Evolutionary conservation across 1,284 basidiomycete species (phyloP).

Genomic region (Peniophora sp.): DNA sequence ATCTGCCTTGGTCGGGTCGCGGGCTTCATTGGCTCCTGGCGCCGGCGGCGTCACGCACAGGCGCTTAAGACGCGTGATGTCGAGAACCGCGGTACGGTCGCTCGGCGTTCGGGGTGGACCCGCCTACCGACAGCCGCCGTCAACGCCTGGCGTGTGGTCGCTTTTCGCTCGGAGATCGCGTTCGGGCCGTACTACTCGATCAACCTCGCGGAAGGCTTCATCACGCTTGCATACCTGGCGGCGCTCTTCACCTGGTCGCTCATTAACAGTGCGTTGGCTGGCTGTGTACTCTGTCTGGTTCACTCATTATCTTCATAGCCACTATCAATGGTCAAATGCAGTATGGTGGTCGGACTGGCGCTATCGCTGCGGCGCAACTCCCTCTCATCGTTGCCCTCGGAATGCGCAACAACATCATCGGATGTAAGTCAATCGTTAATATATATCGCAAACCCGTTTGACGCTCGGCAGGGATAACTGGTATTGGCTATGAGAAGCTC

Average conservation of each 20-base stretch:
- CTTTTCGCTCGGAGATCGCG: slow-evolving; percentile 41
- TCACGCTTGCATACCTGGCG: slow-evolving; percentile 35
- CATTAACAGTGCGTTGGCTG: slow-evolving; percentile 32
- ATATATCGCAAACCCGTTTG: not conserved
- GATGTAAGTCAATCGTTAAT: slow-evolving; percentile 32
- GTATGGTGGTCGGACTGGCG: slow-evolving; percentile 36
- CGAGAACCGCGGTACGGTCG: not conserved
- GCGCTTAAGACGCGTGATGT: slow-evolving; percentile 1
- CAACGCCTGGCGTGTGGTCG: slow-evolving; percentile 38
- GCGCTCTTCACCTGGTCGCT: slow-evolving; percentile 42
- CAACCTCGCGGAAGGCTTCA: slow-evolving; percentile 38
- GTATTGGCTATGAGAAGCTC: slow-evolving; percentile 53
- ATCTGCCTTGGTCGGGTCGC: slow-evolving; percentile 30
- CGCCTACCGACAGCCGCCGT: slow-evolving; percentile 28
- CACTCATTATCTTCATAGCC: not conserved
- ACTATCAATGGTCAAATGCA: slow-evolving; percentile 30
- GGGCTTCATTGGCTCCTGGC: slow-evolving; percentile 14
- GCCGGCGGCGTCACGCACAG: slow-evolving; percentile 11
- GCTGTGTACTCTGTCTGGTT: not conserved
- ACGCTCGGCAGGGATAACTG: slow-evolving; percentile 39
- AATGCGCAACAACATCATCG: slow-evolving; percentile 57
- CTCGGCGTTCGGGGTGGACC: slow-evolving; percentile 15
- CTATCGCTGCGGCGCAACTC: slow-evolving; percentile 46
- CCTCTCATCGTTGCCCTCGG: slow-evolving; percentile 58
- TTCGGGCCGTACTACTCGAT: slow-evolving; percentile 34